A percentile compares a stretch with the other conserved stretches of the same genome.
Conservation (phyloP, 768 basidiomycete species). For the Lenzites betulinus region DNA sequence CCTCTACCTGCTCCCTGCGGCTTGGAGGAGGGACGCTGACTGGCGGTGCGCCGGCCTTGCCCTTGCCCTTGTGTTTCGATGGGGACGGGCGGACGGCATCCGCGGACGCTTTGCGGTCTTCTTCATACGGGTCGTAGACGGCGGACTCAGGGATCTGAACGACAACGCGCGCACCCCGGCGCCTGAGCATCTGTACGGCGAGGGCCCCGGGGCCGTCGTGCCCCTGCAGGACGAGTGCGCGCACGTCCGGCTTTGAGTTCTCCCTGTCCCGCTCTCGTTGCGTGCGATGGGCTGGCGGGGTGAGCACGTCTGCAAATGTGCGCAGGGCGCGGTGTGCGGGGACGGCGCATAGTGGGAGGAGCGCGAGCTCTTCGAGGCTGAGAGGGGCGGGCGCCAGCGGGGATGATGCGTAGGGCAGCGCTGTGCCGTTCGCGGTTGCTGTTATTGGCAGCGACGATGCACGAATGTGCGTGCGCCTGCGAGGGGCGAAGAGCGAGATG, state of each 20-base stretch:
- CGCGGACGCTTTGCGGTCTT: conserved; percentile 2
- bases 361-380: conserved; percentile 73
- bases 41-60: not conserved
- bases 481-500: conserved; percentile 31
- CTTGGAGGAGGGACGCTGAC: conserved; percentile 5
- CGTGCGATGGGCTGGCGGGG: conserved; percentile 24
- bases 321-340: conserved; percentile 83
- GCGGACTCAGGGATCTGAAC: conserved; percentile 59
- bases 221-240: conserved; percentile 65
- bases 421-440: not conserved
- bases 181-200: conserved; percentile 74
- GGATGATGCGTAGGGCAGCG: conserved; percentile 18
- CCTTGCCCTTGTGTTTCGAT: conserved; percentile 43
- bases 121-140: conserved; percentile 30
- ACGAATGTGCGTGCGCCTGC: conserved; percentile 27
- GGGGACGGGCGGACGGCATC: conserved; percentile 1
- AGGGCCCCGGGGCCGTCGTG: conserved; percentile 79
- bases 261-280: conserved; percentile 8
- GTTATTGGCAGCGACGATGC: conserved; percentile 28
- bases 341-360: conserved; percentile 77
- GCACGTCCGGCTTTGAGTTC: conserved; percentile 20
- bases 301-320: conserved; percentile 57
- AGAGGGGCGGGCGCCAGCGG: conserved; percentile 31
- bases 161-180: conserved; percentile 70
- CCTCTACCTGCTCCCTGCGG: conserved; percentile 39